These are phyloP conservation scores for Eleusine coracana DNA, from an alignment of 176 grass and related monocot species.

Conservation along the genomic window DNA sequence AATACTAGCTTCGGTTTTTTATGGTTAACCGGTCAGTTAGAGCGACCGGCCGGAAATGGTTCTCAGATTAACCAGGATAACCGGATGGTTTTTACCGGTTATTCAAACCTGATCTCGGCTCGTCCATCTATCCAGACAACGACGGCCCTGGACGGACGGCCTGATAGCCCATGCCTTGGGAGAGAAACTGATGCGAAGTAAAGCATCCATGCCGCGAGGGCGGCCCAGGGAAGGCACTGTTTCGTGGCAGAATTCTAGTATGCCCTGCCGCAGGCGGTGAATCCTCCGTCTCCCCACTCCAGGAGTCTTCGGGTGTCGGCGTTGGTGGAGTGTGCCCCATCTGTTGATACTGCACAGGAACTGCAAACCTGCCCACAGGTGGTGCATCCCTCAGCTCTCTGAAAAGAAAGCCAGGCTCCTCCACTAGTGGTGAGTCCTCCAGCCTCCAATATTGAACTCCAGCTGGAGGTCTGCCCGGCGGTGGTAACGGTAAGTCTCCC, in stretches of 20 bases:
- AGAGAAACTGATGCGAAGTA: conserved; percentile 2
- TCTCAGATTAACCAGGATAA: background rate
- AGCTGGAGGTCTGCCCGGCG: background rate
- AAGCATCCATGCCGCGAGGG: conserved; percentile 28
- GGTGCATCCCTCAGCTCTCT: conserved; percentile 8
- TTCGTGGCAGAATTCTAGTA: conserved; percentile 20
- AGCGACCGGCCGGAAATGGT: too few species aligned
- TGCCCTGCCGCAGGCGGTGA: background rate
- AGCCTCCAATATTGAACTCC: conserved; percentile 32
- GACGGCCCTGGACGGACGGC: background rate
- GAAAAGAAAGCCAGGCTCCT: background rate
- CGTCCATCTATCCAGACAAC: conserved; percentile 18
- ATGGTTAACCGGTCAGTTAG: too few species aligned
- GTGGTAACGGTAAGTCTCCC: conserved; percentile 3
- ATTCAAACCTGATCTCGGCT: background rate
- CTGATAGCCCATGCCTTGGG: conserved; percentile 21
- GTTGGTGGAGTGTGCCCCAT: conserved; percentile 3
- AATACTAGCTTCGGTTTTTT: too few species aligned
- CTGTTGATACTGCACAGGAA: conserved; percentile 13
- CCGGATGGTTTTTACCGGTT: too few species aligned
- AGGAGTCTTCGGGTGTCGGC: background rate
- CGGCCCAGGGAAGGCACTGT: conserved; percentile 19
- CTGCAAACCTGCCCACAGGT: background rate
- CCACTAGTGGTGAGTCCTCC: conserved; percentile 23
- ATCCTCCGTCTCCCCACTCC: background rate